Conservation (phyloP, 1,284 basidiomycete genomes). For the Ceratobasidium sp. region DNA sequence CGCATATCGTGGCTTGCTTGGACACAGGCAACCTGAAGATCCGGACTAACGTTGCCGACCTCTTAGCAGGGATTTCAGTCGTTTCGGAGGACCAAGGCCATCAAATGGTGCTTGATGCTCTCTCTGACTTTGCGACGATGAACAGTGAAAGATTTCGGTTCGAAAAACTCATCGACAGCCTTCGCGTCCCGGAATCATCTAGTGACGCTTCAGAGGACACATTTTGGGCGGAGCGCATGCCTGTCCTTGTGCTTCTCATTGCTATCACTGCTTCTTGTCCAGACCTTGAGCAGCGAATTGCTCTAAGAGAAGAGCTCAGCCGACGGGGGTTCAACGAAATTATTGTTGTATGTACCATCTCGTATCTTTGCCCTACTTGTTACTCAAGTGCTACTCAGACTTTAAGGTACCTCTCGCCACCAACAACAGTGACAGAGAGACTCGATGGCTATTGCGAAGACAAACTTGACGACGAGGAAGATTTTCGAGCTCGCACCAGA, state of each 20-base stretch:
- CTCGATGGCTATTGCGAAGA: conserved; percentile 86
- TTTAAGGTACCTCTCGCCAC: conserved; percentile 78
- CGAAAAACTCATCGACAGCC: conserved; percentile 73
- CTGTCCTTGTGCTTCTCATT: conserved; percentile 82
- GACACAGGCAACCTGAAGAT: conserved; percentile 71
- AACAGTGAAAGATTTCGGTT: conserved; percentile 83
- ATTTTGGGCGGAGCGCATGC: conserved; percentile 83
- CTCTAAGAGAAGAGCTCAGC: conserved; percentile 82
- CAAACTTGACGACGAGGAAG: conserved; percentile 88
- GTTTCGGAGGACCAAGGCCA: conserved; percentile 78
- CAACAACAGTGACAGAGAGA: conserved; percentile 77
- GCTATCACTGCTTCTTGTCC: conserved; percentile 82
- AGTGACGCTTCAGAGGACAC: conserved; percentile 62
- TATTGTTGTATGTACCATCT: conserved; percentile 71
- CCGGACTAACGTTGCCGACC: conserved; percentile 76
- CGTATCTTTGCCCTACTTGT: neutral
- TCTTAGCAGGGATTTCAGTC: conserved; percentile 85
- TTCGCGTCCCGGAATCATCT: conserved; percentile 64
- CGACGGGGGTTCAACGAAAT: conserved; percentile 84
- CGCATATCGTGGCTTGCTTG: conserved; percentile 77
- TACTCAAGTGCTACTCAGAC: conserved; percentile 58
- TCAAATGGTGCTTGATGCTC: conserved; percentile 75
- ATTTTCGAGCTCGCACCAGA: conserved; percentile 68
- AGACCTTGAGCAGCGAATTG: conserved; percentile 78
- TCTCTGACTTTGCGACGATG: conserved; percentile 81